phyloP scores from a whole-genome alignment of 257 asterid species.

The Capsicum rhomboideum region DNA sequence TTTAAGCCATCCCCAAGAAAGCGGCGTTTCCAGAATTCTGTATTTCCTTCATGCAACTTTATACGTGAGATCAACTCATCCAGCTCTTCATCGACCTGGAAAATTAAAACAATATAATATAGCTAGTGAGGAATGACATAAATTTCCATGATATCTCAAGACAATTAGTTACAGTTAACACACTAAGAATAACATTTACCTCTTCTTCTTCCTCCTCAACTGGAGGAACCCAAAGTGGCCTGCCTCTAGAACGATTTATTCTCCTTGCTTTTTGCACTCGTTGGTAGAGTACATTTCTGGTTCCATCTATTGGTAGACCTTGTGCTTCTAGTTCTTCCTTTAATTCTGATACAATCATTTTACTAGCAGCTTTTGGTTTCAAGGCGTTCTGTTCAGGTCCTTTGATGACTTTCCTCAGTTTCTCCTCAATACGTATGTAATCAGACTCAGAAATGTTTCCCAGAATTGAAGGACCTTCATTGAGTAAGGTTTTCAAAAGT shows the following conservation, averaged over 20 bases:
- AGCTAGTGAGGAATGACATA: neutral
- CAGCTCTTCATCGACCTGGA: slow-evolving; percentile 83
- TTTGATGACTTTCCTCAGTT: slow-evolving; percentile 79
- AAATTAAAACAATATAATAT: neutral
- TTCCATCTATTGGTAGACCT: slow-evolving; percentile 93
- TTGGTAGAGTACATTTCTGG: slow-evolving; percentile 94
- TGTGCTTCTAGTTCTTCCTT: slow-evolving; percentile 98
- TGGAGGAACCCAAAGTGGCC: slow-evolving; percentile 99
- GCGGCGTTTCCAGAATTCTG: slow-evolving; percentile 96
- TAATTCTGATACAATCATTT: slow-evolving; percentile 87
- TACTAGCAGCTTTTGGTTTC: slow-evolving; percentile 99
- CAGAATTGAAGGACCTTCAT: slow-evolving; percentile 78
- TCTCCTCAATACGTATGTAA: slow-evolving; percentile 77
- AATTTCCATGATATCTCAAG: neutral
- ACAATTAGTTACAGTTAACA: neutral
- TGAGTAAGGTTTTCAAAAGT: slow-evolving; percentile 67
- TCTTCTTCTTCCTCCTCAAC: slow-evolving; percentile 97
- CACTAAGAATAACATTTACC: slow-evolving; percentile 31
- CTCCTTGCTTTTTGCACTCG: slow-evolving; percentile 99
- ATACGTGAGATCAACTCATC: slow-evolving; percentile 89
- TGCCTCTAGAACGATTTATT: slow-evolving; percentile 94
- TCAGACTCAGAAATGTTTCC: slow-evolving; percentile 82
- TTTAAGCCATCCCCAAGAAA: slow-evolving; percentile 87
- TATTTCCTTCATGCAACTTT: slow-evolving; percentile 87
- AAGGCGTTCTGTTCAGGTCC: slow-evolving; percentile 78